Evolutionary conservation across 306 rosid species (phyloP).

Genomic region (Quercus robur): DNA sequence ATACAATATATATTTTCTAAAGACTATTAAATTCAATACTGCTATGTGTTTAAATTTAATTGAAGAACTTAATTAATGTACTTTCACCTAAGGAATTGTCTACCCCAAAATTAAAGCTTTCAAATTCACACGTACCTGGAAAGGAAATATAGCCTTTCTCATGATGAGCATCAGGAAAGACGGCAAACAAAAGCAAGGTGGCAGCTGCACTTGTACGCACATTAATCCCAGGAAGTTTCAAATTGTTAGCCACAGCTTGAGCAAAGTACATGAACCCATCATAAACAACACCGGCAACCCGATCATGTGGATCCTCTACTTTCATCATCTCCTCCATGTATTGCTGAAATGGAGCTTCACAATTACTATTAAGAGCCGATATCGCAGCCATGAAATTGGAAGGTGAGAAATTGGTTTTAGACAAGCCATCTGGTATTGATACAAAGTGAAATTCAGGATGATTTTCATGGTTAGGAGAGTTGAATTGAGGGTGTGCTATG

Average conservation of each 20-base stretch:
- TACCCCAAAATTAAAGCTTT: neutral
- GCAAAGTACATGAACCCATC: neutral
- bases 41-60: no score
- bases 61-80: no score
- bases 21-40: no score
- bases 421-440: neutral
- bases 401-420: neutral
- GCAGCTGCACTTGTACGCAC: neutral
- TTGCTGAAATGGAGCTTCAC: neutral
- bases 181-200: neutral
- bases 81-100: no score
- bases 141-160: neutral
- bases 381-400: neutral
- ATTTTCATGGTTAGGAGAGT: constrained; percentile 14
- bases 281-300: neutral
- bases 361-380: neutral
- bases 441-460: constrained; percentile 21
- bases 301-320: neutral
- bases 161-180: neutral
- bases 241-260: neutral
- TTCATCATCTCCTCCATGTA: neutral
- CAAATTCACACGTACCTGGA: neutral
- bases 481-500: constrained; percentile 21
- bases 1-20: no score
- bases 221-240: neutral